Base-by-base conservation (phyloP, 139 green algal genomes). In the Chlorella sp. region DNA sequence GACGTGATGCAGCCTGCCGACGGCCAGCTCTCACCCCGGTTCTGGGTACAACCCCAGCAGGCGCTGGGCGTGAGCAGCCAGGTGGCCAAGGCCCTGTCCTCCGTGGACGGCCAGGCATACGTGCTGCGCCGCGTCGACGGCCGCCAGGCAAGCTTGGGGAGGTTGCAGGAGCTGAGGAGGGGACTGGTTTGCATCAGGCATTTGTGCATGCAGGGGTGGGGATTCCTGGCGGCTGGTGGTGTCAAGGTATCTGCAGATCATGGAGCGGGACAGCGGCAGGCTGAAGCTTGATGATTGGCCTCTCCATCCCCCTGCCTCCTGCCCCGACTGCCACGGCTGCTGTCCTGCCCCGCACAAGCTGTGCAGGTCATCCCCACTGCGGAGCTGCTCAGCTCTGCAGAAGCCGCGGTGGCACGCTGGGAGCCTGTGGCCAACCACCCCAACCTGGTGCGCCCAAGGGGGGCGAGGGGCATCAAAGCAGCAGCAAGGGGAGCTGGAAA, bases 81-180 rank as follows among this genome's bases (percentile, higher is more conserved):
- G 34, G 86, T 96, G 14, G 38, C 97, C 75, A 98, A 98, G 82
- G 96, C 87, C 13, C 73, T 98, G 72, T 73, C 79, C 0, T 30
- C 73, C 17, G 43, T 64, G 43, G 94, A 98, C 78, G 96, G 95
- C 11, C 76, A 80, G 56, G 86, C 94, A 9, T 96, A 97, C 56
- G 90, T 86, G 7, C 86, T 98, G 73, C 83, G 96, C 24, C 88
- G 93, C 7, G 77, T 98, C 0, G 91, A 96, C 76, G 85, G 86
- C 24, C 90, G 94, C 41, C 94, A 97, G 92, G 92, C 94, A 43
- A 5, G 81, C 68, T 44, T 72, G 6, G 32, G 3, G 11, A 11
- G 46, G 46, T 54, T 8, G 46, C 46, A 54, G 46, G 46, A 8
- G 11, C 8, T 11, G 46, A 11, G n/a, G 46, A 54, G 8, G 46